phyloP scores from a whole-genome alignment of 2,329 filamentous ascomycete genomes.

The Colletotrichum spaethianum region DNA sequence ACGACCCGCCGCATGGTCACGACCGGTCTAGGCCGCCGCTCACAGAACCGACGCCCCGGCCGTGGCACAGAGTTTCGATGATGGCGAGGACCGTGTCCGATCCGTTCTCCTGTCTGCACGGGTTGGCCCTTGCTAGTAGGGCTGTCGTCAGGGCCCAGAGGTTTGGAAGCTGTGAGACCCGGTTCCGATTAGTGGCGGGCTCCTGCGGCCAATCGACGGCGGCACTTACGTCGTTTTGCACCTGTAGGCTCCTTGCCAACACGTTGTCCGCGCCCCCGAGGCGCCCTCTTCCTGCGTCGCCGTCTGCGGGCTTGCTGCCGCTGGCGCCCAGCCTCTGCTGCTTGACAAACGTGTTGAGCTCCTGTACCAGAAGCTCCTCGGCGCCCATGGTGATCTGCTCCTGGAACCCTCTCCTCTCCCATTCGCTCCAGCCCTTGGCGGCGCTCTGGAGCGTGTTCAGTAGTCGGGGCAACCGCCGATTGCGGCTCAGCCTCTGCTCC shows the following conservation, averaged over 20 bases:
- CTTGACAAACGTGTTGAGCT: neutral
- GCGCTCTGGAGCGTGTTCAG: neutral
- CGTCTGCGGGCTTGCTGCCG: neutral
- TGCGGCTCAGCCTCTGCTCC: slow-evolving; percentile 5
- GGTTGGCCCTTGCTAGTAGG: neutral
- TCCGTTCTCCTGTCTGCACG: neutral
- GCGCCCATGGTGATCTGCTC: slow-evolving; percentile 8
- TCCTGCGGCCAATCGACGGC: neutral
- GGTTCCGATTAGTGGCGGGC: neutral
- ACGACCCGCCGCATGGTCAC: neutral
- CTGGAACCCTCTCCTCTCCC: slow-evolving; percentile 7
- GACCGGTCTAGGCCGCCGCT: neutral
- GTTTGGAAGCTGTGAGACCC: slow-evolving; percentile 2
- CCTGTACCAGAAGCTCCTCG: slow-evolving; percentile 2
- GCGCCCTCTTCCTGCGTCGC: neutral
- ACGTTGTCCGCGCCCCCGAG: neutral
- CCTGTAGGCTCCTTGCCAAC: neutral
- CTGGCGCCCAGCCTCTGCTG: neutral
- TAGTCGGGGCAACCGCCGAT: slow-evolving; percentile 6
- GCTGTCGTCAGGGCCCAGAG: slow-evolving; percentile 14
- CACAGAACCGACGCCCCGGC: neutral
- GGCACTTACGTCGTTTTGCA: slow-evolving; percentile 10
- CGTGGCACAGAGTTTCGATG: slow-evolving; percentile 12
- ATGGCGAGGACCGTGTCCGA: neutral
- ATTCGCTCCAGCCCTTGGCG: slow-evolving; percentile 12